Evolutionary conservation across 2,329 filamentous ascomycete genomes (phyloP).

Genomic region (Hymenoscyphus linearis): DNA sequence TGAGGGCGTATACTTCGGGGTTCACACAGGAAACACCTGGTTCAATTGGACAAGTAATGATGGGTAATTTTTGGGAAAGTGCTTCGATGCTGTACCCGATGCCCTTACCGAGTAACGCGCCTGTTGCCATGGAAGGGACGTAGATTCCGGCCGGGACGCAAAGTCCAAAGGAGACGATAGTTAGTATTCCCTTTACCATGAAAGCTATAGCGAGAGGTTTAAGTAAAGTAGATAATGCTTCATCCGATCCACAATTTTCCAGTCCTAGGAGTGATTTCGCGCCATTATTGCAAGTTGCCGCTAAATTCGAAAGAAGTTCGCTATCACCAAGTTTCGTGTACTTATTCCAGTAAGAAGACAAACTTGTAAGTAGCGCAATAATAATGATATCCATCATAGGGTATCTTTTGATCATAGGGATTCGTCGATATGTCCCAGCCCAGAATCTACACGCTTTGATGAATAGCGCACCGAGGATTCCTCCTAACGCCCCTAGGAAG

Average conservation of each 20-base stretch:
- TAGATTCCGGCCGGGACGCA: not conserved
- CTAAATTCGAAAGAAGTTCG: not conserved
- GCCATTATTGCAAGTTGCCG: not conserved
- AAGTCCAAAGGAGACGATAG: not conserved
- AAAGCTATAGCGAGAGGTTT: not conserved
- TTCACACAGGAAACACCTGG: not conserved
- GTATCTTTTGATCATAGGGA: not conserved
- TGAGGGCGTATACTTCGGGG: not conserved
- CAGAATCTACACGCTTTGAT: not conserved
- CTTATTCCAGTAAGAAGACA: not conserved
- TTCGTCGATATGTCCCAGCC: not conserved
- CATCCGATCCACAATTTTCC: not conserved
- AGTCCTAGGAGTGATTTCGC: not conserved
- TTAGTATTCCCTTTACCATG: not conserved
- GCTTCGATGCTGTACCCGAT: not conserved
- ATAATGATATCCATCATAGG: not conserved
- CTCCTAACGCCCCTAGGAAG: not conserved
- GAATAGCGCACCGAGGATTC: not conserved
- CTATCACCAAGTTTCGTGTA: not conserved
- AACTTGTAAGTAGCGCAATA: not conserved
- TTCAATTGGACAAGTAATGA: not conserved
- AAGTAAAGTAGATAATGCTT: not conserved
- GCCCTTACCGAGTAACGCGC: not conserved
- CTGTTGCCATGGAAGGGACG: not conserved
- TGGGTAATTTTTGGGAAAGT: not conserved